Percentiles rank a stretch among this genome's conserved stretches.
phyloP scores from a whole-genome alignment of 805 yeast species.

The Clavispora vitiphila region DNA sequence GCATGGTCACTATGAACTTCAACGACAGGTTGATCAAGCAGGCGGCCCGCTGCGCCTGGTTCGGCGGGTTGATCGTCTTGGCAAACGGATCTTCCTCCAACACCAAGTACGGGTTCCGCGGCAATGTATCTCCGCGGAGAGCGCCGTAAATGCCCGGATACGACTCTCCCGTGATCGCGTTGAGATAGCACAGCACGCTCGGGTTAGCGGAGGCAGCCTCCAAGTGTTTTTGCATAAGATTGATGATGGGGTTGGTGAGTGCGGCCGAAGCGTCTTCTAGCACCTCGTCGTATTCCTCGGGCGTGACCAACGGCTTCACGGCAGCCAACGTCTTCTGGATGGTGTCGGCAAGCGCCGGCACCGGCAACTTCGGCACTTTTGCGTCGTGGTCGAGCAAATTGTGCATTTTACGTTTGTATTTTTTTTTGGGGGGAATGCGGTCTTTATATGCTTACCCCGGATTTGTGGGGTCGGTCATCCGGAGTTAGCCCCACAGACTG shows the following conservation, averaged over 20 bases:
- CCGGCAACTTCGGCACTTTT: conserved; percentile 52
- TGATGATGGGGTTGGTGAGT: conserved; percentile 35
- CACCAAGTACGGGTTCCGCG: conserved; percentile 72
- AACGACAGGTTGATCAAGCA: conserved; percentile 60
- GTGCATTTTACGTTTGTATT: conserved; percentile 4
- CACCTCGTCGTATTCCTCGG: conserved; percentile 47
- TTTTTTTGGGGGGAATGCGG: background rate
- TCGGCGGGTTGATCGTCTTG: conserved; percentile 49
- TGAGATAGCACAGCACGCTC: conserved; percentile 46
- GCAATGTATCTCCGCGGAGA: conserved; percentile 60
- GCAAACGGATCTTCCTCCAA: conserved; percentile 71
- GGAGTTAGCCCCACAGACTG: background rate
- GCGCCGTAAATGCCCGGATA: conserved; percentile 62
- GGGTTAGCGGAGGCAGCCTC: conserved; percentile 35
- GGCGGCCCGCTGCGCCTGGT: conserved; percentile 66
- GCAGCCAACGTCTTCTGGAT: conserved; percentile 50
- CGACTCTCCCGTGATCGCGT: conserved; percentile 43
- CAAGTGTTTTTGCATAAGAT: conserved; percentile 51
- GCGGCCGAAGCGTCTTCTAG: conserved; percentile 42
- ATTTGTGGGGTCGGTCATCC: background rate
- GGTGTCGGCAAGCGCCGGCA: conserved; percentile 52
- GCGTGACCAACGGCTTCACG: conserved; percentile 53
- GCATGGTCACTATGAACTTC: conserved; percentile 58
- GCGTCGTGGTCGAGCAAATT: conserved; percentile 30
- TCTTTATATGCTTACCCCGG: background rate